phyloP scores from a whole-genome alignment of 2,329 filamentous ascomycete genomes.

The Colletotrichum musae region DNA sequence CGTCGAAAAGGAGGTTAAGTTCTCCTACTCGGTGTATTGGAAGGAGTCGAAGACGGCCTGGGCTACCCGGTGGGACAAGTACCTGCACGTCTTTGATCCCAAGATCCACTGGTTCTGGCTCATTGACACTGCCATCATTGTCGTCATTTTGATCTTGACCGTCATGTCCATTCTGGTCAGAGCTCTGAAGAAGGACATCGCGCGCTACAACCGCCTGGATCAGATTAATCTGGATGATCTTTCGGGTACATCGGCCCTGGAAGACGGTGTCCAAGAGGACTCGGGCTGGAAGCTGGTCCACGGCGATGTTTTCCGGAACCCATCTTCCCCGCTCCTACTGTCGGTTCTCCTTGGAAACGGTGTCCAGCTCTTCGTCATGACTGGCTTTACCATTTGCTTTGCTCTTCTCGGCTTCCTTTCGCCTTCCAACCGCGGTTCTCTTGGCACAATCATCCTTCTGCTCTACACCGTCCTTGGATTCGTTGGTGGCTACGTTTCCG shows the following conservation, averaged over 20 bases:
- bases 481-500: slow-evolving; percentile 90
- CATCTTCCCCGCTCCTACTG: slow-evolving; percentile 85
- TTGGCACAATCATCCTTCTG: slow-evolving; percentile 93
- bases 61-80: slow-evolving; percentile 99
- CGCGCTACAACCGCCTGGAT: slow-evolving; percentile 94
- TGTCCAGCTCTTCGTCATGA: slow-evolving; percentile 97
- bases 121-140: slow-evolving; percentile 95
- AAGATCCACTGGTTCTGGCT: slow-evolving; percentile 99
- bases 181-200: slow-evolving; percentile 94
- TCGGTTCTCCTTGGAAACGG: slow-evolving; percentile 93
- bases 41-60: slow-evolving; percentile 86
- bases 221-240: slow-evolving; percentile 92
- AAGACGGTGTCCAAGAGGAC: slow-evolving; percentile 96
- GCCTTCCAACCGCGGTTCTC: slow-evolving; percentile 92
- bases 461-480: slow-evolving; percentile 95
- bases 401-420: slow-evolving; percentile 95
- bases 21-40: slow-evolving; percentile 96
- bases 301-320: slow-evolving; percentile 95
- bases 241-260: slow-evolving; percentile 81
- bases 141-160: slow-evolving; percentile 90
- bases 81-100: slow-evolving; percentile 95
- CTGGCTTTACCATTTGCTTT: slow-evolving; percentile 92
- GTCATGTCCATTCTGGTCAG: slow-evolving; percentile 93
- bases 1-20: slow-evolving; percentile 73
- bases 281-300: slow-evolving; percentile 99